phyloP scores from a whole-genome alignment of 495 filamentous ascomycete species.

The Hypoxylon lenormandii region DNA sequence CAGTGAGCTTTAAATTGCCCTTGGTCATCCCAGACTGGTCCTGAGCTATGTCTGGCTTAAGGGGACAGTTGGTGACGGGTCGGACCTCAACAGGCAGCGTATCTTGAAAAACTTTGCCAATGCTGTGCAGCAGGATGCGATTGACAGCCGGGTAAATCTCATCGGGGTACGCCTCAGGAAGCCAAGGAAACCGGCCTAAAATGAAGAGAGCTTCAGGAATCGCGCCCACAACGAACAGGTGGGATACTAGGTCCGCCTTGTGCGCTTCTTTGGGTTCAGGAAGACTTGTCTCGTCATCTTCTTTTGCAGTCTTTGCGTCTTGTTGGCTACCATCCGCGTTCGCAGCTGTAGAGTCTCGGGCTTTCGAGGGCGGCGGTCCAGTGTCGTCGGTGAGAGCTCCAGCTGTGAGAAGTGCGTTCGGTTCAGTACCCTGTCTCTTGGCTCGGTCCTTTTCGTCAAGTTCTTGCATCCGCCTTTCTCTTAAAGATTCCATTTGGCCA shows the following conservation, averaged over 20 bases:
- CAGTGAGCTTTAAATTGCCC: slow-evolving; percentile 70
- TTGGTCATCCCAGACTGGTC: slow-evolving; percentile 75
- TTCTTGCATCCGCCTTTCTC: slow-evolving; percentile 75
- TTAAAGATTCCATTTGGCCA: slow-evolving; percentile 78
- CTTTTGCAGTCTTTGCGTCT: slow-evolving; percentile 58
- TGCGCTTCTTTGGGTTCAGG: slow-evolving; percentile 85
- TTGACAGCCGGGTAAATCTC: slow-evolving; percentile 74
- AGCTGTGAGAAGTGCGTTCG: slow-evolving; percentile 91
- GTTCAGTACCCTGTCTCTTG: slow-evolving; percentile 71
- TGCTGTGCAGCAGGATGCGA: slow-evolving; percentile 81
- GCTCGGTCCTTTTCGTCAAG: slow-evolving; percentile 79
- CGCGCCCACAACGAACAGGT: slow-evolving; percentile 88
- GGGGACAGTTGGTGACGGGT: slow-evolving; percentile 18
- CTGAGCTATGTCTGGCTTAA: slow-evolving; percentile 46
- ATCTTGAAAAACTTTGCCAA: slow-evolving; percentile 66
- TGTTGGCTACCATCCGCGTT: slow-evolving; percentile 45
- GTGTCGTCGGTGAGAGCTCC: slow-evolving; percentile 86
- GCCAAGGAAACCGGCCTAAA: slow-evolving; percentile 89
- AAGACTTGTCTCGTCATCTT: slow-evolving; percentile 70
- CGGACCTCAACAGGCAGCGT: slow-evolving; percentile 46
- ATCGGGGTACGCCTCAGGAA: slow-evolving; percentile 83
- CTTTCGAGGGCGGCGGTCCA: slow-evolving; percentile 41
- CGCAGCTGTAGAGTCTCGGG: slow-evolving; percentile 51
- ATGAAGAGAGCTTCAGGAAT: slow-evolving; percentile 93
- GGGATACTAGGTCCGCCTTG: slow-evolving; percentile 84